Evolutionary conservation across 306 rosid genomes (phyloP).

Genomic region (Psophocarpus tetragonolobus): DNA sequence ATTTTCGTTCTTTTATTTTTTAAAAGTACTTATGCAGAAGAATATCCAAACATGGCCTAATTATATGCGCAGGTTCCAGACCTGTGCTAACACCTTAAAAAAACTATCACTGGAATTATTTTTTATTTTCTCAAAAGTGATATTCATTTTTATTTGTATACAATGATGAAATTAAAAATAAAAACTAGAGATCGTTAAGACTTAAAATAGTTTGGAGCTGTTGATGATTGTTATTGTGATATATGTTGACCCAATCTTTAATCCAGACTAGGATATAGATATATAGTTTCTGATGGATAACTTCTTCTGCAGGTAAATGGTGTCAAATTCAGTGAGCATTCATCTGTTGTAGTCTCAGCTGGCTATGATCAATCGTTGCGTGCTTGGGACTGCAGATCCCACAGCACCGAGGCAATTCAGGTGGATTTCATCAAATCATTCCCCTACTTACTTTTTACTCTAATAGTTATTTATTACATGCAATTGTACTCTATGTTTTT

Average conservation of each 20-base stretch:
- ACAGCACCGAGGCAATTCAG: conserved; percentile 86
- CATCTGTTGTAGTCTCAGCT: conserved; percentile 84
- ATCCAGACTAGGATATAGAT: neutral
- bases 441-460: neutral
- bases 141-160: neutral
- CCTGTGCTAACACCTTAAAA: neutral
- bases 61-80: neutral
- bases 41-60: neutral
- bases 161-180: neutral
- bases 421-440: conserved; percentile 37
- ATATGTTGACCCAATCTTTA: neutral
- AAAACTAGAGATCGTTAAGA: neutral
- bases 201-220: conserved; percentile 10
- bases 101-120: neutral
- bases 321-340: conserved; percentile 77
- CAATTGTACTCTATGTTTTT: conserved; percentile 1
- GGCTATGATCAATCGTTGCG: conserved; percentile 93
- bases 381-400: conserved; percentile 96
- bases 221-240: neutral
- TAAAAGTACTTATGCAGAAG: neutral
- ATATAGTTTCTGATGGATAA: neutral
- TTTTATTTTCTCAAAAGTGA: neutral
- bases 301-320: conserved; percentile 65
- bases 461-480: neutral
- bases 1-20: neutral